Evolutionary conservation across 2,329 filamentous ascomycete genomes (phyloP), one percentile per base, ranked within the genome.

Genomic region (Fusarium mangiferae): DNA sequence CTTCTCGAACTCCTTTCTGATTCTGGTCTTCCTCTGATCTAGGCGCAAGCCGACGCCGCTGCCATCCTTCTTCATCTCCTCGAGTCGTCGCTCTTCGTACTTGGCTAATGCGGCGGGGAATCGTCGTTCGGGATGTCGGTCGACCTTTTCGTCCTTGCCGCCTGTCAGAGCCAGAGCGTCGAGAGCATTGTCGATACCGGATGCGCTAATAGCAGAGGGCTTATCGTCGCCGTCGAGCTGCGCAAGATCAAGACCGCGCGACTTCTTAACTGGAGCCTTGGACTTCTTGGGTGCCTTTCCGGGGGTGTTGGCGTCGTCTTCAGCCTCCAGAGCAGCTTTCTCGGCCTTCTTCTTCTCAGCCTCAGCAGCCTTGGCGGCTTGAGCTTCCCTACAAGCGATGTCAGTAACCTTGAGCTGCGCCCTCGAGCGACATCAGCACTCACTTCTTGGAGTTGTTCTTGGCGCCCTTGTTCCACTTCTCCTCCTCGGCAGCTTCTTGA

Each of bases 291-390:
- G 88, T 28, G 88, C 83, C 76, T 90, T 86, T 78, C 89, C 84
- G 77, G 89, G 84, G 64, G 89, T 81, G 77, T 77, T 87, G 72
- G 89, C 92, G 80, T 98, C 96, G 83, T 99, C 96, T 80, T 93
- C 95, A 65, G 91, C 92, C 42, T 95, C 85, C 30, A 95, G 85
- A 17, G 95, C 94, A 4, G 97, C 95, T 56, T 93, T 93, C 82
- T 98, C 96, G 58, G 95, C 96, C 85, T 98, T 98, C 85, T 98
- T 95, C 84, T 96, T 97, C 56, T 91, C 91, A 56, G 93, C 93
- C 61, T 95, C 94, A 41, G 93, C 92, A 77, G 97, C 94, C 81
- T 95, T 98, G 77, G 80, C 79, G 8, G 78, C 82, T 35, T 83
- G 82, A 8, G 81, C 80, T 58, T 84, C 82, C 76, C 82, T 84